Base-by-base conservation (phyloP, 768 basidiomycete species). In the Podaxis sp. region DNA sequence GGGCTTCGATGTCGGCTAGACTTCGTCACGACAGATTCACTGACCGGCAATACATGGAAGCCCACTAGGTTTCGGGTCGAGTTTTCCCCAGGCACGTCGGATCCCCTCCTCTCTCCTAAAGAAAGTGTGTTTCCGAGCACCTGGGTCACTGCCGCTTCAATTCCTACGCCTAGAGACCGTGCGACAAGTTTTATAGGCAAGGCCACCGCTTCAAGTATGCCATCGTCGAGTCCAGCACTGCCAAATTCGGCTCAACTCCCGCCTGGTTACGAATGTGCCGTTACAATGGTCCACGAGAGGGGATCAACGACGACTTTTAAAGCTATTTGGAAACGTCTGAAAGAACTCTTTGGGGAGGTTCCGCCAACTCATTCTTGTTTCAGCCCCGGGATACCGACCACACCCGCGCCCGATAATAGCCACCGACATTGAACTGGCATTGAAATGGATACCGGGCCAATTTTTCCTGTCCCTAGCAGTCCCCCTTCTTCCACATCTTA, bases 261-360 rank as follows among this genome's bases (percentile, higher is more conserved):
- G 12, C 70, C 73, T 12, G 81, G 78, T 1, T 77, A 76, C 67
- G 64, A 70, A 60, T 91, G 90, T 48, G 86, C 86, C 48, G 83
- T 96, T 64, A 86, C 87, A 59, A 77, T 99, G 68, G 83, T 92
- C 24, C 88, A 92, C 66, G 95, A 97, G 79, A 97, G 95, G 74
- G 96, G 96, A 26, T 92, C 94, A 5, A 82, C 90, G 70, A 89
- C 93, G 59, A 88, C 91, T 52, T 96, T 97, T 79, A 89, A 87
- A 73, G 77, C 82, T 4, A 80, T 95, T 11, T 92, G 89, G 79
- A 84, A 84, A 70, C 83, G 84, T 66, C 73, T 96, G 67, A 84
- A 87, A 70, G 85, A 87, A 44, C 83, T 86, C 65, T 95, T 93
- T 85, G 78, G 75, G 39, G 68, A 73, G 71, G 72, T 63, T 63